Percentiles rank a stretch among this genome's conserved stretches.
Conservation (phyloP, 148 eudicot genomes). For the Tetragonia tetragonoides region DNA sequence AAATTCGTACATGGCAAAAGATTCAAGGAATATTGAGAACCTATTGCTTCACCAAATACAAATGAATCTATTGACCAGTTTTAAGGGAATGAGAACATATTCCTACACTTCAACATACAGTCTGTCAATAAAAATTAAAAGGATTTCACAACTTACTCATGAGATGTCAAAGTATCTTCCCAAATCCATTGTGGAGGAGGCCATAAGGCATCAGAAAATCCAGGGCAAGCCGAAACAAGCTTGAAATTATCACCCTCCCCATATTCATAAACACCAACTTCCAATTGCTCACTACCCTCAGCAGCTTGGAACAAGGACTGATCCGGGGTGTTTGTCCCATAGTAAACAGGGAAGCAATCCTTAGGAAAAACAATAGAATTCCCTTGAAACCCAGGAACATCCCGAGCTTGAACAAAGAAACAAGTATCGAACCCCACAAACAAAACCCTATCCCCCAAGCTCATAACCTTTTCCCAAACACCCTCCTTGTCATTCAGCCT, state of each 20-base stretch:
- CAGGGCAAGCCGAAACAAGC: neutral
- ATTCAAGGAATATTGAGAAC: too few relatives aligned
- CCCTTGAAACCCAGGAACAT: conserved; percentile 6
- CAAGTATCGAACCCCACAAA: conserved; percentile 19
- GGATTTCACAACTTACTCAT: neutral
- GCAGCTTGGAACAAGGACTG: neutral
- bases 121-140: too few relatives aligned
- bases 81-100: too few relatives aligned
- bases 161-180: neutral
- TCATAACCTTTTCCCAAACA: neutral
- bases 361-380: conserved; percentile 9
- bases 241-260: neutral
- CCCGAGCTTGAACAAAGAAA: neutral
- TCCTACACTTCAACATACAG: too few relatives aligned
- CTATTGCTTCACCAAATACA: too few relatives aligned
- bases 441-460: conserved; percentile 14
- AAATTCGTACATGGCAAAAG: too few relatives aligned
- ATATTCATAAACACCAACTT: neutral
- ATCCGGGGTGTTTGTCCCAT: neutral
- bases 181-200: conserved; percentile 19
- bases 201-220: neutral
- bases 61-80: too few relatives aligned
- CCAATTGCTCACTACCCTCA: neutral
- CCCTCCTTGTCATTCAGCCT: too few relatives aligned
- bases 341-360: conserved; percentile 1